Percentiles rank a stretch among this genome's conserved stretches.
Evolutionary conservation across 163 green algal species (phyloP).

Genomic region (Scenedesmus sp.): DNA sequence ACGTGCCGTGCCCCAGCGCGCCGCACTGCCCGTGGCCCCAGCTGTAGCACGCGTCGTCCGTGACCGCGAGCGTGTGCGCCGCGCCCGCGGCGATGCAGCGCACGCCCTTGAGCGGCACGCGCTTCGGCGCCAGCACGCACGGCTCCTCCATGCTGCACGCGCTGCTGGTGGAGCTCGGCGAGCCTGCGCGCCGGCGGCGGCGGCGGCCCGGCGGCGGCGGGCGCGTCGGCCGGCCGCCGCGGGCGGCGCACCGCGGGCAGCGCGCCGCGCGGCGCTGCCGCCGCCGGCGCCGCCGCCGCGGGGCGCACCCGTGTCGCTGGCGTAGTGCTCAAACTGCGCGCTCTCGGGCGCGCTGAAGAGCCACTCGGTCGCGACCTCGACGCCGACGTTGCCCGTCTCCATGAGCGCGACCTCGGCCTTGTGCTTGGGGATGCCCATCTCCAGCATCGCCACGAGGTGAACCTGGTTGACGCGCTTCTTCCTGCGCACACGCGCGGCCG

Average conservation of each 20-base stretch:
- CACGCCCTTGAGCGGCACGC: slow-evolving; percentile 67
- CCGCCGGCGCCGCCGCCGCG: slow-evolving; percentile 23
- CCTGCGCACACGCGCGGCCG: neutral
- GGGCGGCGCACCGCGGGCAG: too few species aligned
- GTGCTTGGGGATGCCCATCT: slow-evolving; percentile 89
- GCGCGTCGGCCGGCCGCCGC: too few species aligned
- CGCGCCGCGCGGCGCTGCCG: neutral
- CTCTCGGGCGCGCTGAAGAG: slow-evolving; percentile 71
- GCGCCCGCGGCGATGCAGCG: slow-evolving; percentile 68
- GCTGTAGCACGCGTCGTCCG: slow-evolving; percentile 70
- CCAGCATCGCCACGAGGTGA: slow-evolving; percentile 80
- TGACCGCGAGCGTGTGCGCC: slow-evolving; percentile 82
- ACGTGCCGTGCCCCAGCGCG: slow-evolving; percentile 74
- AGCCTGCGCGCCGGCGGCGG: slow-evolving; percentile 10
- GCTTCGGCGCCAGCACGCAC: slow-evolving; percentile 33
- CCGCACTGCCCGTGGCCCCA: slow-evolving; percentile 74
- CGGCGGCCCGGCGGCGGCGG: too few species aligned
- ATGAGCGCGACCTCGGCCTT: slow-evolving; percentile 83
- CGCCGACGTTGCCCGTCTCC: slow-evolving; percentile 86
- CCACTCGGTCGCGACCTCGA: slow-evolving; percentile 91
- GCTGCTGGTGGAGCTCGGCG: slow-evolving; percentile 45
- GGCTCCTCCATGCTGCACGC: slow-evolving; percentile 43
- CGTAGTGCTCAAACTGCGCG: slow-evolving; percentile 55
- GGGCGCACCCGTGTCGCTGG: slow-evolving; percentile 46
- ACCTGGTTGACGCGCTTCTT: slow-evolving; percentile 79